Evolutionary conservation across 805 yeast genomes (phyloP).

Genomic region (Kurtzmaniella fragi): DNA sequence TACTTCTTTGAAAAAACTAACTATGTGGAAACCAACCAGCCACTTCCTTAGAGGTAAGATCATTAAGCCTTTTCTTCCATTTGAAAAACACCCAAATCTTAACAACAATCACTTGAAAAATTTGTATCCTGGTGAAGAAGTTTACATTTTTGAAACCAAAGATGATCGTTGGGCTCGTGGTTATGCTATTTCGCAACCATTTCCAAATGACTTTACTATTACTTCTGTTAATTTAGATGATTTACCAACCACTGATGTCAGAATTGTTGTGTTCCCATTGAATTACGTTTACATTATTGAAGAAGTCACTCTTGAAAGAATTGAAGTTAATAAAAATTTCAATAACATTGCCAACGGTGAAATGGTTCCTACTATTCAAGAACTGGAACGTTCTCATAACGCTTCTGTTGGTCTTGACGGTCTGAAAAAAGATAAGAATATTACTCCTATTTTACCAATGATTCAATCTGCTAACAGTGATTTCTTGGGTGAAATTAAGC

Average conservation of each 20-base stretch:
- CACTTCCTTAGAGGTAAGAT: conserved; percentile 32
- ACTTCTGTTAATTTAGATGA: conserved; percentile 58
- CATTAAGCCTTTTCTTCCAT: conserved; percentile 36
- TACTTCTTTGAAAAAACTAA: too few relatives aligned
- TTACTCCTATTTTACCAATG: conserved; percentile 52
- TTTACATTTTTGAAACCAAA: conserved; percentile 64
- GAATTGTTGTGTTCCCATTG: conserved; percentile 59
- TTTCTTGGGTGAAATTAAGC: conserved; percentile 51
- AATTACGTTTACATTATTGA: conserved; percentile 45
- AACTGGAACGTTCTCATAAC: conserved; percentile 21
- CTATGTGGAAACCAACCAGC: conserved; percentile 38
- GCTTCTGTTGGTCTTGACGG: conserved; percentile 15
- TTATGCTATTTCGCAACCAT: conserved; percentile 61
- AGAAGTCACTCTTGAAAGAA: conserved; percentile 32
- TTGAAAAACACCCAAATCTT: conserved; percentile 36
- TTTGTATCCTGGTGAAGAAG: conserved; percentile 72
- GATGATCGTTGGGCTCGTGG: conserved; percentile 74
- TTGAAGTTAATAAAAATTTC: conserved; percentile 21
- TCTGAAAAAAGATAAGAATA: conserved; percentile 10
- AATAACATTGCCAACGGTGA: conserved; percentile 20
- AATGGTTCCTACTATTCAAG: conserved; percentile 28
- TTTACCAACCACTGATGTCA: conserved; percentile 51
- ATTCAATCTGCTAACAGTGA: conserved; percentile 30
- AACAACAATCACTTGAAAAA: conserved; percentile 40
- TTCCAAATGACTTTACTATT: conserved; percentile 63